A percentile compares a stretch with the other conserved stretches of the same genome.
Conservation (phyloP, 805 yeast species). For the Candida oleophila region DNA sequence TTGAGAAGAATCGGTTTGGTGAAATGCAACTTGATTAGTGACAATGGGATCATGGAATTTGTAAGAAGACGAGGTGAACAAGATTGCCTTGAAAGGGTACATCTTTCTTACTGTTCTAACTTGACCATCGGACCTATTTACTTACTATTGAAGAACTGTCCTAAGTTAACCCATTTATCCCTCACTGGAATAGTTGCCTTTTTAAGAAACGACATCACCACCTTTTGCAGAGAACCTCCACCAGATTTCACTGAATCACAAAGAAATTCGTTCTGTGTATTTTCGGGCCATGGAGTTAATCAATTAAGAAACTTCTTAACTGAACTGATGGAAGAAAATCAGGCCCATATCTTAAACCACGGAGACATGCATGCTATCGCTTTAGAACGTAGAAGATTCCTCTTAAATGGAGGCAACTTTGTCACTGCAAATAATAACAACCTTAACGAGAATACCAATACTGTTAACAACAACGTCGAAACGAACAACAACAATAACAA, state of each 20-base stretch:
- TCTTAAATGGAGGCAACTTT: slow-evolving; percentile 16
- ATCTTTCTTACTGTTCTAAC: slow-evolving; percentile 84
- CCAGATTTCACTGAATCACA: slow-evolving; percentile 87
- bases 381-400: slow-evolving; percentile 26
- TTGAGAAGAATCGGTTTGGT: slow-evolving; percentile 90
- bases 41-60: slow-evolving; percentile 70
- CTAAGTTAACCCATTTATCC: slow-evolving; percentile 83
- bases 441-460: slow-evolving; percentile 4
- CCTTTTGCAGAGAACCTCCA: slow-evolving; percentile 89
- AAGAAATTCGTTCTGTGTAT: slow-evolving; percentile 84
- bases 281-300: slow-evolving; percentile 85
- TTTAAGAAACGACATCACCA: slow-evolving; percentile 78
- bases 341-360: slow-evolving; percentile 30
- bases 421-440: slow-evolving; percentile 18
- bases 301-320: slow-evolving; percentile 70
- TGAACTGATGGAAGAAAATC: slow-evolving; percentile 35
- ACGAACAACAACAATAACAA: slow-evolving; percentile 3
- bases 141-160: slow-evolving; percentile 73
- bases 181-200: slow-evolving; percentile 92
- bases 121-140: slow-evolving; percentile 77
- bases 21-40: slow-evolving; percentile 85
- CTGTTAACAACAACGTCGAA: not conserved
- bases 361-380: slow-evolving; percentile 24
- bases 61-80: slow-evolving; percentile 68
- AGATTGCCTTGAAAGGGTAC: slow-evolving; percentile 88